phyloP scores from a whole-genome alignment of 2,329 filamentous ascomycete genomes.

The Fusarium verticillioides region DNA sequence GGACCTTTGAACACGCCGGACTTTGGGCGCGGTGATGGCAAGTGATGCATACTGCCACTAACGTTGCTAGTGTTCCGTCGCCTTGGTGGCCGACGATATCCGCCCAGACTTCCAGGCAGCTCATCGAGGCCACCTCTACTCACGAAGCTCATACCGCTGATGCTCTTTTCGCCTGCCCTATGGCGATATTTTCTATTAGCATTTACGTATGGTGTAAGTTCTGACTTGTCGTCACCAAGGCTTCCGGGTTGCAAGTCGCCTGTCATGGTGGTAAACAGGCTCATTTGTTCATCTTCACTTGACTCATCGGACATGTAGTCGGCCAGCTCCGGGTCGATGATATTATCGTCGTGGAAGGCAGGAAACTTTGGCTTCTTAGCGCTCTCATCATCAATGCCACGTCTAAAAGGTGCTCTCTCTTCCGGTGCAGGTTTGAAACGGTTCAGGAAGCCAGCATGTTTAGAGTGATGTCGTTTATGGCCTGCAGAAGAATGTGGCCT shows the following conservation, averaged over 20 bases:
- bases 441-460: constrained; percentile 80
- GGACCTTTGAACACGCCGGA: constrained; percentile 67
- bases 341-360: constrained; percentile 98
- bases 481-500: constrained; percentile 78
- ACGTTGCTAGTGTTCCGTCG: constrained; percentile 86
- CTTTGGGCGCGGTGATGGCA: constrained; percentile 77
- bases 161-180: constrained; percentile 79
- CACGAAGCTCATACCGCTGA: constrained; percentile 75
- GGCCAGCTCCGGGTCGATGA: constrained; percentile 95
- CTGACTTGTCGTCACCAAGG: constrained; percentile 78
- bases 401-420: constrained; percentile 89
- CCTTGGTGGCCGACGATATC: constrained; percentile 71
- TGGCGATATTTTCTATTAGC: constrained; percentile 79
- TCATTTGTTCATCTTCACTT: constrained; percentile 91
- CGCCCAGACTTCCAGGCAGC: constrained; percentile 65
- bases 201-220: constrained; percentile 77
- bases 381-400: constrained; percentile 73
- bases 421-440: constrained; percentile 78
- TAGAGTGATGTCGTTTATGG: constrained; percentile 88
- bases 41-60: constrained; percentile 74
- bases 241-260: constrained; percentile 72
- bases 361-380: constrained; percentile 75
- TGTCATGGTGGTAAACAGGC: constrained; percentile 82
- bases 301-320: constrained; percentile 97
- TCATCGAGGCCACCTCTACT: constrained; percentile 75